Evolutionary conservation across 768 basidiomycete genomes (phyloP).

Genomic region (Austroboletus eburneus): DNA sequence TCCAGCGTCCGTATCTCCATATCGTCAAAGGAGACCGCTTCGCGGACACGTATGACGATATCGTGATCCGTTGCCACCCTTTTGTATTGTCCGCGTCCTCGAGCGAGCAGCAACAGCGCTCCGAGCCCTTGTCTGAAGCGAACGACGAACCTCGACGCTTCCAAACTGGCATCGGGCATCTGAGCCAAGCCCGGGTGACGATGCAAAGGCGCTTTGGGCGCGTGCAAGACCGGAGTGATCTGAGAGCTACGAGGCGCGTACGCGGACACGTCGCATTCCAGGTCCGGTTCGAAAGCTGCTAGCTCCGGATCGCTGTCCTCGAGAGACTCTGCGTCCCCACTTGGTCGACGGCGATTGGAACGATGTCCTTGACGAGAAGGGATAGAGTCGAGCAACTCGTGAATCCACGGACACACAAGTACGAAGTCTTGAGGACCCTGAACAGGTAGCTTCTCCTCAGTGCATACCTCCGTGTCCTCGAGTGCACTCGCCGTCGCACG

Average conservation of each 20-base stretch:
- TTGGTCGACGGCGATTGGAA: neutral
- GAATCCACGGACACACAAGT: slow-evolving; percentile 19
- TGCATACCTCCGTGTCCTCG: slow-evolving; percentile 10
- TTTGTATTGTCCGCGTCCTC: slow-evolving; percentile 6
- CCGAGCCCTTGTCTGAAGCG: slow-evolving; percentile 14
- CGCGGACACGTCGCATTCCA: neutral
- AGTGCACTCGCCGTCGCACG: slow-evolving; percentile 3
- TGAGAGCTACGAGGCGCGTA: no score
- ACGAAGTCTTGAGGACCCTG: slow-evolving; percentile 4
- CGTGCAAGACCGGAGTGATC: no score
- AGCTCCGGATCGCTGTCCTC: slow-evolving; percentile 2
- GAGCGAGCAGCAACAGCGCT: slow-evolving; percentile 9
- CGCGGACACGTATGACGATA: slow-evolving; percentile 8
- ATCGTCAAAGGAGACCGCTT: slow-evolving; percentile 2
- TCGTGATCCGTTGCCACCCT: slow-evolving; percentile 13
- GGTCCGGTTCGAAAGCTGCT: neutral
- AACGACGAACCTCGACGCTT: slow-evolving; percentile 1
- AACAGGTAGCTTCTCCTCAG: neutral
- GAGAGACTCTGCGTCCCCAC: neutral
- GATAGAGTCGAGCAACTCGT: slow-evolving; percentile 4
- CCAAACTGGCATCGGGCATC: neutral
- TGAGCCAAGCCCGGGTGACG: neutral
- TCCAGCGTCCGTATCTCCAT: slow-evolving; percentile 7
- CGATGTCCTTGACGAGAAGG: neutral
- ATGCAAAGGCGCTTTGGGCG: no score